These are phyloP conservation scores for Clavariopsis aquatica DNA, from an alignment of 495 filamentous ascomycete species.

Conservation along the genomic window DNA sequence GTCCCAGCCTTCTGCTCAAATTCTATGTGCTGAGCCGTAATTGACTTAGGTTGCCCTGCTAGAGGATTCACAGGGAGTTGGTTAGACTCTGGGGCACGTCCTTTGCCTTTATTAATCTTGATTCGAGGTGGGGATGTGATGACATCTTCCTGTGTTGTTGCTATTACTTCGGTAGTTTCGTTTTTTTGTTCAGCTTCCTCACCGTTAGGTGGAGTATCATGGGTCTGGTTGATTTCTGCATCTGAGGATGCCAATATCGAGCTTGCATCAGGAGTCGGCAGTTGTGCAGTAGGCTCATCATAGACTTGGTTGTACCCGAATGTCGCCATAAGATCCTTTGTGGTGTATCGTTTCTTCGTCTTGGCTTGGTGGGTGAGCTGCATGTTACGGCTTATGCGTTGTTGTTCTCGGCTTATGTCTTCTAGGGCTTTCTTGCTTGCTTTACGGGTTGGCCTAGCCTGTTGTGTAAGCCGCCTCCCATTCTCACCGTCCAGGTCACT, in stretches of 20 bases:
- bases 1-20: conserved; percentile 4
- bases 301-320: conserved; percentile 68
- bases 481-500: conserved; percentile 32
- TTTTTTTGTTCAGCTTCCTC: conserved; percentile 6
- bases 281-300: conserved; percentile 32
- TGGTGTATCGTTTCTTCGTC: conserved; percentile 90
- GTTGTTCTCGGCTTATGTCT: conserved; percentile 91
- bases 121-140: conserved; percentile 24
- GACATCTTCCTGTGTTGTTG: background rate
- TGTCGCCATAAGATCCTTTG: conserved; percentile 76
- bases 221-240: conserved; percentile 47
- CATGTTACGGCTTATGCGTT: conserved; percentile 84
- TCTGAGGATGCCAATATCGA: conserved; percentile 47
- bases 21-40: conserved; percentile 2
- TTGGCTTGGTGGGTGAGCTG: conserved; percentile 87
- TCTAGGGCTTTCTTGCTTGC: conserved; percentile 96
- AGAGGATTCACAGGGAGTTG: conserved; percentile 33
- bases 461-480: conserved; percentile 36
- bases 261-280: conserved; percentile 24
- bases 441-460: conserved; percentile 69
- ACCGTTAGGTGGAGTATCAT: conserved; percentile 52
- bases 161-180: background rate
- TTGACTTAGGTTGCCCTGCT: conserved; percentile 46
- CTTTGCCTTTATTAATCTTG: conserved; percentile 56
- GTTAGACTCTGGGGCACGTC: conserved; percentile 32